Conservation (phyloP, 2,329 filamentous ascomycete species). For the Cladophialophora immunda region DNA sequence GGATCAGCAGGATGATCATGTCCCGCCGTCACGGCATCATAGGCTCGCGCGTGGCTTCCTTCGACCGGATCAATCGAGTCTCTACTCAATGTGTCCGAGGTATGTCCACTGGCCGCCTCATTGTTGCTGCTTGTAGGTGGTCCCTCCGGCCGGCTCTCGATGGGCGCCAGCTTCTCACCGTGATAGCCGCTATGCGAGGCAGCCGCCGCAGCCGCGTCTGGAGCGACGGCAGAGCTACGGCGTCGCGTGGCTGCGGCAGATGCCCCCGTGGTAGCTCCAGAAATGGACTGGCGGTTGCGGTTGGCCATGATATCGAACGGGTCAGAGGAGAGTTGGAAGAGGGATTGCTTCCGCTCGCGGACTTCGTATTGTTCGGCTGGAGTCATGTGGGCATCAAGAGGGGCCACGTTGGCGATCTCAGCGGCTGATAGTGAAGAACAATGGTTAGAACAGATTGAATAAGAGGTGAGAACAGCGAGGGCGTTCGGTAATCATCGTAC, state of each 20-base stretch:
- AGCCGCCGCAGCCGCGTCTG: slow-evolving; percentile 30
- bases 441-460: slow-evolving; percentile 1
- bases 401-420: slow-evolving; percentile 17
- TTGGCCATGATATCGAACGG: slow-evolving; percentile 38
- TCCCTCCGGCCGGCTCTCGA: slow-evolving; percentile 33
- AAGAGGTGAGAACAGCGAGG: not conserved
- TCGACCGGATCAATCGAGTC: slow-evolving; percentile 13
- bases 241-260: slow-evolving; percentile 37
- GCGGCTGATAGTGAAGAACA: slow-evolving; percentile 11
- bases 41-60: slow-evolving; percentile 20
- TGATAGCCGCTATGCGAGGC: slow-evolving; percentile 32
- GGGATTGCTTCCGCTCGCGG: slow-evolving; percentile 39
- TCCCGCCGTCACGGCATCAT: slow-evolving; percentile 30
- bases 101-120: slow-evolving; percentile 15
- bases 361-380: slow-evolving; percentile 39
- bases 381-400: slow-evolving; percentile 26
- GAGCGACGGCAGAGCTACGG: slow-evolving; percentile 40
- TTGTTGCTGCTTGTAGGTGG: slow-evolving; percentile 17
- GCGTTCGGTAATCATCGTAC: slow-evolving; percentile 18
- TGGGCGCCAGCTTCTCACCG: slow-evolving; percentile 34
- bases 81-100: slow-evolving; percentile 19
- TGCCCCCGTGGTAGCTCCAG: slow-evolving; percentile 31
- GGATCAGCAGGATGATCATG: slow-evolving; percentile 29
- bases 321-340: slow-evolving; percentile 38
- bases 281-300: slow-evolving; percentile 38